Base-by-base conservation (phyloP, 495 filamentous ascomycete genomes). In the Cercophora samala region DNA sequence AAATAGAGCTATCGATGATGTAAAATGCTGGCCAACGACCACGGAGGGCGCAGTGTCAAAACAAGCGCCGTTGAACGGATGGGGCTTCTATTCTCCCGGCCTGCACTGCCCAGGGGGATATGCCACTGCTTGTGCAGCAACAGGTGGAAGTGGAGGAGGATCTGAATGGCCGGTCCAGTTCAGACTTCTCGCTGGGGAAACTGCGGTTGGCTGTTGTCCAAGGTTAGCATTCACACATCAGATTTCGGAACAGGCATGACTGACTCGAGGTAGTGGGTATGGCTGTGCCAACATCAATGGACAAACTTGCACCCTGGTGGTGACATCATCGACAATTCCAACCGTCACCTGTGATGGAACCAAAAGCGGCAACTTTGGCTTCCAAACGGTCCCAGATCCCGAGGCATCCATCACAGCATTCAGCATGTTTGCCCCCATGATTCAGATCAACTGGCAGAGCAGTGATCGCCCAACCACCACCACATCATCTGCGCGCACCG, bases 391-490 rank as follows among this genome's bases (percentile, higher is more conserved):
- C 8, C 69, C 75, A 3, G 51, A 72, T 29, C 21, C 66, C 0
- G 25, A 66, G n/a, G 72, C 66, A 0, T 69, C 70, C 61, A 70
- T 73, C 37, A 72, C 71, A 1, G 69, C 67, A 1, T 69, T 76
- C 66, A 72, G 63, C 25, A 58, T 78, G 0, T 72, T 70, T 21
- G 75, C 76, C 3, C 73, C 75, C 19, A 76, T 78, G 74, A 72
- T 78, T 60, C 75, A 78, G 64, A 74, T 78, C 67, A 76, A 77
- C 71, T 77, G 68, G 68, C 75, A 77, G 24, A 68, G 68, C 66
- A 70, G 64, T 64, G 76, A 78, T 58, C 66, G 62, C n/a, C 67
- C 64, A 13, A 46, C 46, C 32, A 17, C 37, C 37, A 17, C 37
- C 37, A 46, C 37, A 17, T 46, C 37, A 17, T 46, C 37, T 17